Evolutionary conservation across 345 rosid species (phyloP).

Genomic region (Chamaenerion angustifolium): DNA sequence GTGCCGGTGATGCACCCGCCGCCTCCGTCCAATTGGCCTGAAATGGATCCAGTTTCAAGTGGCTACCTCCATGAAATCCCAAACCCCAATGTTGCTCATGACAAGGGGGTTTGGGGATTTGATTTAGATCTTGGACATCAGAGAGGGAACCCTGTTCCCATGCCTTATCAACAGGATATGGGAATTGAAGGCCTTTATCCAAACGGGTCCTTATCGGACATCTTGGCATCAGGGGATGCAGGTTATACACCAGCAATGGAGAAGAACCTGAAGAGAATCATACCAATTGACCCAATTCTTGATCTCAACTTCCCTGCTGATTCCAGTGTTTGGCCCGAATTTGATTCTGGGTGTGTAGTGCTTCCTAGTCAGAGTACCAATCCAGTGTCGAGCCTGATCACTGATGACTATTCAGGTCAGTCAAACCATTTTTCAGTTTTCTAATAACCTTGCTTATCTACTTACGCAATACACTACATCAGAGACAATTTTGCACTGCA

Average conservation of each 20-base stretch:
- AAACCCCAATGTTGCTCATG: not conserved
- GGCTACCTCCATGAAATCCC: conserved; percentile 9
- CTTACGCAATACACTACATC: too few species aligned
- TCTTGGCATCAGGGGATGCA: conserved; percentile 5
- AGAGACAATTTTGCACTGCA: too few species aligned
- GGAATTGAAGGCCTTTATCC: not conserved
- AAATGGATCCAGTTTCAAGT: conserved; percentile 3
- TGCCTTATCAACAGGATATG: not conserved
- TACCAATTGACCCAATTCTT: not conserved
- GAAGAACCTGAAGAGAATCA: conserved; percentile 2
- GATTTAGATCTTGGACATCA: conserved; percentile 5
- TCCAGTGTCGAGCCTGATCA: too few species aligned
- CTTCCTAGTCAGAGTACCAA: not conserved
- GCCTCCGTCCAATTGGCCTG: not conserved
- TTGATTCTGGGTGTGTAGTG: not conserved
- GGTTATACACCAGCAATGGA: conserved; percentile 4
- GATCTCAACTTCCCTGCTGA: conserved; percentile 4
- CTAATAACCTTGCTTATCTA: too few species aligned
- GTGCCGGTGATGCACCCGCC: conserved; percentile 3
- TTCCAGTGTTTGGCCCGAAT: not conserved
- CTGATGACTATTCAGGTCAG: too few species aligned
- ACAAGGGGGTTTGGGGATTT: not conserved
- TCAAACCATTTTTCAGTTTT: too few species aligned
- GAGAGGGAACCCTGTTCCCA: not conserved
- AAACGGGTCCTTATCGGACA: conserved; percentile 4